A percentile compares a stretch with the other conserved stretches of the same genome.
Conservation (phyloP, 1,284 basidiomycete species). For the Leccinum subrobustum region DNA sequence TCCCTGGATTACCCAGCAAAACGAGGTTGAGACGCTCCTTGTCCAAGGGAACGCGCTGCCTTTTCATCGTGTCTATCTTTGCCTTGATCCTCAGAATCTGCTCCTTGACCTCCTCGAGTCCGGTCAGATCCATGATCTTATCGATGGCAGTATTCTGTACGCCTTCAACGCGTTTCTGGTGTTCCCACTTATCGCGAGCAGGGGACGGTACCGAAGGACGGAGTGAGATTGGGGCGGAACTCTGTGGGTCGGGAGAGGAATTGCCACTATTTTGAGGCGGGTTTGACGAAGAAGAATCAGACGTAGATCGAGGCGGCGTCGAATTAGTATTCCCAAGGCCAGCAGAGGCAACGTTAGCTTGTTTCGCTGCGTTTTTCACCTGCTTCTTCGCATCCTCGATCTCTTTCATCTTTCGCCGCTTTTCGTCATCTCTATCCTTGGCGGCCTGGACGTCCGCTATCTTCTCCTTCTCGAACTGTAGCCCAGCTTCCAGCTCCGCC, state of each 20-base stretch:
- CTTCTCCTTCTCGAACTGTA: constrained; percentile 24
- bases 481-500: constrained; percentile 28
- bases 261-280: constrained; percentile 3
- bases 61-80: constrained; percentile 45
- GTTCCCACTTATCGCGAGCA: constrained; percentile 45
- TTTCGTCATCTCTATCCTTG: constrained; percentile 30
- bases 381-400: constrained; percentile 25
- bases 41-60: constrained; percentile 44
- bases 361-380: constrained; percentile 12
- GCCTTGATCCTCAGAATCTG: constrained; percentile 49
- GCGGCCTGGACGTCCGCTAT: constrained; percentile 26
- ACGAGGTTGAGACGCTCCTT: constrained; percentile 51
- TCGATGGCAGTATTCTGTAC: constrained; percentile 40
- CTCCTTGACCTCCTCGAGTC: constrained; percentile 52
- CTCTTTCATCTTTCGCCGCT: constrained; percentile 33
- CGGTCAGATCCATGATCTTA: constrained; percentile 53
- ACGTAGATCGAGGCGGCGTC: constrained; percentile 5
- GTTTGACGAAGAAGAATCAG: neutral
- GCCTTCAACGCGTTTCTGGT: constrained; percentile 47
- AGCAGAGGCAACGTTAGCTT: neutral
- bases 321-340: neutral
- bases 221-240: neutral
- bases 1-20: constrained; percentile 60
- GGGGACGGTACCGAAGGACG: constrained; percentile 28
- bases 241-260: neutral